Conservation (phyloP, 2,329 filamentous ascomycete genomes). For the Aspergillus fijiensis region DNA sequence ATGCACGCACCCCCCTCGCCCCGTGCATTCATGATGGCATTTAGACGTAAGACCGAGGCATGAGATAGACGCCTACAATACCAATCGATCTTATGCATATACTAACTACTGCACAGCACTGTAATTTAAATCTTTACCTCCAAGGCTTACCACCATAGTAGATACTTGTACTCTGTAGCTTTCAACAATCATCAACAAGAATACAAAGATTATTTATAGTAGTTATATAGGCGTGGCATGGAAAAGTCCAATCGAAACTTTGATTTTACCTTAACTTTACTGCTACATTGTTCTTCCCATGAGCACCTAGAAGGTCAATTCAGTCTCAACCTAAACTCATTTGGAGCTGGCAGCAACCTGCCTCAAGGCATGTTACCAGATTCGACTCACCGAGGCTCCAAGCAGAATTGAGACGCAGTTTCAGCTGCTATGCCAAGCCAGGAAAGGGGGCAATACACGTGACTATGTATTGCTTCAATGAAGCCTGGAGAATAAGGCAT, state of each 20-base stretch:
- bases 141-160: no score
- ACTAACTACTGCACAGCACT: background rate
- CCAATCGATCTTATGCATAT: background rate
- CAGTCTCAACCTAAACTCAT: no score
- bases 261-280: no score
- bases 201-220: no score
- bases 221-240: no score
- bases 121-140: no score
- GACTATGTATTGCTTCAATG: background rate
- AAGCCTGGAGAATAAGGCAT: background rate
- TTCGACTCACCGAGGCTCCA: conserved; percentile 13
- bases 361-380: conserved; percentile 6
- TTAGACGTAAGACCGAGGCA: background rate
- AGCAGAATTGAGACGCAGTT: background rate
- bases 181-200: no score
- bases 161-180: no score
- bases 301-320: background rate
- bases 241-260: no score
- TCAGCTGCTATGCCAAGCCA: background rate
- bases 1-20: no score
- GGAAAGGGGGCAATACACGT: background rate
- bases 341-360: no score
- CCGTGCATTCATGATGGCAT: background rate
- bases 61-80: background rate
- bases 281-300: no score